Evolutionary conservation across 169 alveolate genomes (phyloP).

Genomic region (Plasmodium reichenowi): DNA sequence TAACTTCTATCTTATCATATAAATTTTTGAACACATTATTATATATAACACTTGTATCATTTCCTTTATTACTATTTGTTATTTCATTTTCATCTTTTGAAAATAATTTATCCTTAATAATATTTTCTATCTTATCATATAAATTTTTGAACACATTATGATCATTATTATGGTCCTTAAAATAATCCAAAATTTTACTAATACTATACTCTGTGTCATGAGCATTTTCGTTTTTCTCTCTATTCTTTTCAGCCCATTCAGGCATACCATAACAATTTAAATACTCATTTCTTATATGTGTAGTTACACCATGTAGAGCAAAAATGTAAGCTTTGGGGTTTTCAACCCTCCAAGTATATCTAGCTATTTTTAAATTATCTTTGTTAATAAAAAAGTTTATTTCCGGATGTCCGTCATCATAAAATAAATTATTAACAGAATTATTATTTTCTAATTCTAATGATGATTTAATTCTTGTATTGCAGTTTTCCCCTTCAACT

Average conservation of each 20-base stretch:
- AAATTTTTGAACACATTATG: background rate
- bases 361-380: conserved; percentile 80
- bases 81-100: background rate
- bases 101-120: background rate
- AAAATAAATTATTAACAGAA: background rate
- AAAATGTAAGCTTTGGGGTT: conserved; percentile 80
- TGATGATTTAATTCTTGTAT: no score
- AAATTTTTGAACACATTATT: background rate
- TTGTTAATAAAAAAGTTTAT: conserved; percentile 81
- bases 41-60: no score
- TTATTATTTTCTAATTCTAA: background rate
- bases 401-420: conserved; percentile 74
- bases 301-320: conserved; percentile 82
- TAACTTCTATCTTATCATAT: background rate
- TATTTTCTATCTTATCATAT: background rate
- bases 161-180: no score
- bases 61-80: background rate
- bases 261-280: conserved; percentile 75
- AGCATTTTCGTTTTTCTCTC: background rate
- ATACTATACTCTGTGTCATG: background rate
- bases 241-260: conserved; percentile 28
- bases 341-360: conserved; percentile 77
- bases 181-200: no score
- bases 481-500: no score
- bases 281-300: conserved; percentile 83